Evolutionary conservation across 169 alveolate species (phyloP).

Genomic region (Plasmodium gonderi): DNA sequence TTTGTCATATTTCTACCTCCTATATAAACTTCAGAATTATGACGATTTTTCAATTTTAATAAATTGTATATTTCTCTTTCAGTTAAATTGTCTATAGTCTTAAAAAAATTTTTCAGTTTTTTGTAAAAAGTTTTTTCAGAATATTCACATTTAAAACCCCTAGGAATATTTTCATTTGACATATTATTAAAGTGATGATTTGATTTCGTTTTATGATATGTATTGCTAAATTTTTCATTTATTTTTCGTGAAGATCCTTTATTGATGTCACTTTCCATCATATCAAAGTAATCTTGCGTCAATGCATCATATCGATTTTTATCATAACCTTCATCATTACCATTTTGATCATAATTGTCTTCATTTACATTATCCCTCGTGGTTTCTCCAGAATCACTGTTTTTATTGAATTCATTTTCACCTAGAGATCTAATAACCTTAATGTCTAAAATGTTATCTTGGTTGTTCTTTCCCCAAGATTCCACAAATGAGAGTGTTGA

Average conservation of each 20-base stretch:
- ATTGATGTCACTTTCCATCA: conserved; percentile 18
- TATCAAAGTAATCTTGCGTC: conserved; percentile 2
- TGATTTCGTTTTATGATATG: not conserved
- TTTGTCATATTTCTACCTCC: not conserved
- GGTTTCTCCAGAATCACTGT: not conserved
- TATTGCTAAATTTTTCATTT: not conserved
- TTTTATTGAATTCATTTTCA: not conserved
- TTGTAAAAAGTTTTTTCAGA: not conserved
- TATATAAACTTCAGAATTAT: not conserved
- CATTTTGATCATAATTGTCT: no score
- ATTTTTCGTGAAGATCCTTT: not conserved
- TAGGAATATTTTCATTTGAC: no score
- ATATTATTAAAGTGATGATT: not conserved
- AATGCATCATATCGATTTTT: conserved; percentile 8
- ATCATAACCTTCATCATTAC: conserved; percentile 20
- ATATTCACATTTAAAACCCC: not conserved
- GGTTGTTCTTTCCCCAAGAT: not conserved
- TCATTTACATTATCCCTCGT: not conserved
- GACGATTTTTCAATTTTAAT: not conserved
- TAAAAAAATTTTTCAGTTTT: not conserved
- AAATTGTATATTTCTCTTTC: not conserved
- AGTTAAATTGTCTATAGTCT: not conserved
- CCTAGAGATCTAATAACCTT: not conserved
- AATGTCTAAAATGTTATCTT: not conserved
- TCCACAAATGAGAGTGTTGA: not conserved